Evolutionary conservation across 2,329 filamentous ascomycete species (phyloP).

Genomic region (Curvularia hawaiiensis): DNA sequence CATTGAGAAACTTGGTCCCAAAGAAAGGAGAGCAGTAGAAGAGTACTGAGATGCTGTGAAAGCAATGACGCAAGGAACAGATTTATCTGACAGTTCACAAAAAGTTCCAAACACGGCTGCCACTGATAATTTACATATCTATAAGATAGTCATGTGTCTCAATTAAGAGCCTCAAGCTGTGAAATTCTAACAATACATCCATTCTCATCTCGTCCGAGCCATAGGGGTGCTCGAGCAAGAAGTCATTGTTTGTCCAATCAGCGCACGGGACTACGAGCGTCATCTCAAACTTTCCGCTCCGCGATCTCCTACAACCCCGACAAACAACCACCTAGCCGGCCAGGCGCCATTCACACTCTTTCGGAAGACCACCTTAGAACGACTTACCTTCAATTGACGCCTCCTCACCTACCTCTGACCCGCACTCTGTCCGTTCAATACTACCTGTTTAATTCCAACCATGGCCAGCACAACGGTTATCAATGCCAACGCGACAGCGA

Average conservation of each 20-base stretch:
- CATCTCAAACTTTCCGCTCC: conserved; percentile 22
- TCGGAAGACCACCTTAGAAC: not conserved
- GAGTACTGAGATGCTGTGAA: not conserved
- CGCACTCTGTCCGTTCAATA: not conserved
- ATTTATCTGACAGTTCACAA: not conserved
- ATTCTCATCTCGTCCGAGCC: not conserved
- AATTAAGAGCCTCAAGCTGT: not conserved
- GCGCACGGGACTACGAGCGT: conserved; percentile 25
- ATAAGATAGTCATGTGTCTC: not conserved
- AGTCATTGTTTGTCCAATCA: conserved; percentile 5
- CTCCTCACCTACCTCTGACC: not conserved
- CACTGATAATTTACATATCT: not conserved
- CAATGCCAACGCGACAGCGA: conserved; percentile 25
- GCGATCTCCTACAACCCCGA: conserved; percentile 21
- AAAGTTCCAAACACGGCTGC: not conserved
- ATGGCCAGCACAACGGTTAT: conserved; percentile 39
- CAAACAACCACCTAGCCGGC: conserved; percentile 15
- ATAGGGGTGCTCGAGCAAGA: conserved; percentile 9
- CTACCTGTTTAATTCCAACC: not conserved
- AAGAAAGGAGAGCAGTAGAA: conserved; percentile 29
- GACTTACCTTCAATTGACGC: not conserved
- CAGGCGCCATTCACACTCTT: conserved; percentile 31
- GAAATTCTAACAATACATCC: not conserved
- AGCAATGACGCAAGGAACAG: not conserved
- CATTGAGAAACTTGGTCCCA: conserved; percentile 76